These are phyloP conservation scores for Podochytrium sp. DNA, from an alignment of 192 early-diverging fungal species.

Conservation along the genomic window DNA sequence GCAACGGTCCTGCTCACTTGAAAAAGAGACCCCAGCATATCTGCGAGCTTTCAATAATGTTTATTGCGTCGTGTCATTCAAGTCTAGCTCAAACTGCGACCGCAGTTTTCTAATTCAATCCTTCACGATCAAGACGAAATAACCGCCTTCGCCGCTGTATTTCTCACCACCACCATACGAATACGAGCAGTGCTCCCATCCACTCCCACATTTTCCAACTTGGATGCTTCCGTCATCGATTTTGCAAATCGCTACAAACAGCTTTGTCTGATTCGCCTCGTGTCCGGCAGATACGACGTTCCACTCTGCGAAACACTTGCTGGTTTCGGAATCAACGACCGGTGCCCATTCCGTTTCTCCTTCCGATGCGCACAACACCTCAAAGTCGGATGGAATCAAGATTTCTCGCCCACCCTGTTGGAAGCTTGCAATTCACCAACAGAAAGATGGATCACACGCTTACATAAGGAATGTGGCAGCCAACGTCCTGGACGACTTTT, in stretches of 20 bases:
- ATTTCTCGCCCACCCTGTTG: conserved; percentile 7
- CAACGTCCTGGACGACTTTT: background rate
- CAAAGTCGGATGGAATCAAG: background rate
- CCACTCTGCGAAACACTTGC: background rate
- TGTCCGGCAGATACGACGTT: background rate
- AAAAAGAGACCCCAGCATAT: background rate
- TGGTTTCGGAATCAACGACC: background rate
- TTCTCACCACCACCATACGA: background rate
- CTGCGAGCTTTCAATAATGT: background rate
- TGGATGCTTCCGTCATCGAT: background rate
- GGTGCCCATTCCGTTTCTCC: background rate
- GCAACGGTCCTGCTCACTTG: background rate
- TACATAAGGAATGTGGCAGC: background rate
- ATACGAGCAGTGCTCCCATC: background rate
- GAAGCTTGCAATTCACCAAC: background rate
- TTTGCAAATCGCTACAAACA: background rate
- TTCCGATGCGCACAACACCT: background rate
- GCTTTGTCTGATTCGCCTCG: background rate
- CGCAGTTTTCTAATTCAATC: too few species aligned
- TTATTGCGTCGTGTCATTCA: too few species aligned
- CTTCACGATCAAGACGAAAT: background rate
- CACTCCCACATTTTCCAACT: background rate
- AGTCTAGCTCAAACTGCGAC: too few species aligned
- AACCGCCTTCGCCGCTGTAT: background rate
- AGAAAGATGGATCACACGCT: background rate